Evolutionary conservation across 768 basidiomycete genomes (phyloP), one percentile per base, ranked within the genome.

Genomic region (Rhizopogon vesiculosus): DNA sequence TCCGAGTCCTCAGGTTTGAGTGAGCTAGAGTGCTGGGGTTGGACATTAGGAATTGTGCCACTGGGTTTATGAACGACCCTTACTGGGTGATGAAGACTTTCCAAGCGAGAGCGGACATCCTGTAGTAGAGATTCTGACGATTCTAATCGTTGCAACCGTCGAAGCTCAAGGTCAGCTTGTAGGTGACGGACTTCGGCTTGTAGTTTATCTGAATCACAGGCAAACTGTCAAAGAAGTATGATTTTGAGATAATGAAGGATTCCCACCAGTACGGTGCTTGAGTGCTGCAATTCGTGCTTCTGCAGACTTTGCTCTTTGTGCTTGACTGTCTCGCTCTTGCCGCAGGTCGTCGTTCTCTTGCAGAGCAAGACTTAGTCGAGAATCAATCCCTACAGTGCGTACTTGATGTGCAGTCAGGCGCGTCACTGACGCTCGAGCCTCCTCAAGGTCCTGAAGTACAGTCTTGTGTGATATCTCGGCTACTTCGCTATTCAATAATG

Each of bases 301-400:
- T 8, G 90, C 87, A 35, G 83, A 64, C 42, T 81, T 76, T 2
- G 88, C 85, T 42, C 85, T 75, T 56, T 87, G 83, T 9, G 78
- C 71, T 60, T 91, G 89, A 51, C 78, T 77, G 54, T 91, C 86
- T 25, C 87, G 76, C 66, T 95, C 93, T 69, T 93, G 91, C 57
- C 82, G 86, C 70, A 89, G 78, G 66, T 95, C 93, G 41, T 93
- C 91, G 61, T 82, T 81, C 68, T 93, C 89, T 64, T 86, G 85
- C 51, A 85, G 73, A n/a, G 82, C 81, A 12, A 76, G 69, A 12
- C 80, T 78, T 31, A 94, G 68, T 10, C 82, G 82, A 8, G 80
- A 75, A 61, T 93, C 87, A 77, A 85, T 82, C 13, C 87, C 88
- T 15, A 84, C 75, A 15, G 86, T 81, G 48, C 86, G 83, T 33